A percentile compares a stretch with the other conserved stretches of the same genome.
phyloP scores from a whole-genome alignment of 2,329 filamentous ascomycete species.

The Phaeomoniella chlamydospora region DNA sequence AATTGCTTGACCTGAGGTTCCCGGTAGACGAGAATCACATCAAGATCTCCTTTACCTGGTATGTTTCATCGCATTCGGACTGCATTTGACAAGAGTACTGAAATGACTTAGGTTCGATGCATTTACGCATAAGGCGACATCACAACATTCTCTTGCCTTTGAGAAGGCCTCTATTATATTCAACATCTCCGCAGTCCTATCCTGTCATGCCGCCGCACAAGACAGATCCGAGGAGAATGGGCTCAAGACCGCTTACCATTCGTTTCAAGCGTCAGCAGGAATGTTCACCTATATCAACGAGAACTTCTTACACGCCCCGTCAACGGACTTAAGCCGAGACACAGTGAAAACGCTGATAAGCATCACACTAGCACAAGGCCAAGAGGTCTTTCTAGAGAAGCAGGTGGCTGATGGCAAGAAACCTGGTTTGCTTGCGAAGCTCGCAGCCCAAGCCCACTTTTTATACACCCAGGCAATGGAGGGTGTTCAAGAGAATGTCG shows the following conservation, averaged over 20 bases:
- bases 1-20: conserved; percentile 85
- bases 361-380: conserved; percentile 86
- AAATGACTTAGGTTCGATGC: conserved; percentile 70
- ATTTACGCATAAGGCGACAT: conserved; percentile 96
- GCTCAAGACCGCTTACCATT: conserved; percentile 93
- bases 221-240: conserved; percentile 83
- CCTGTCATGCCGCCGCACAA: conserved; percentile 87
- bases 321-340: conserved; percentile 86
- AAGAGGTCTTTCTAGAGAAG: conserved; percentile 96
- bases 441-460: conserved; percentile 80
- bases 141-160: conserved; percentile 91
- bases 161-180: conserved; percentile 99
- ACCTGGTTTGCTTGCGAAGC: conserved; percentile 75
- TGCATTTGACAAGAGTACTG: conserved; percentile 3
- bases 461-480: conserved; percentile 80
- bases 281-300: conserved; percentile 99
- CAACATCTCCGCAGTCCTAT: conserved; percentile 94
- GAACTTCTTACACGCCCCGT: conserved; percentile 94
- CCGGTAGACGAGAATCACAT: conserved; percentile 98
- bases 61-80: conserved; percentile 15
- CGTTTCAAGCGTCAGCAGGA: conserved; percentile 91
- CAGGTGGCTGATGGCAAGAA: conserved; percentile 90
- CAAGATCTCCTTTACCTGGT: conserved; percentile 98
- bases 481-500: conserved; percentile 83
- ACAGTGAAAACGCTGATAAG: conserved; percentile 90